Conservation (phyloP, 2,329 filamentous ascomycete species). For the Aspergillus pseudoglaucus region DNA sequence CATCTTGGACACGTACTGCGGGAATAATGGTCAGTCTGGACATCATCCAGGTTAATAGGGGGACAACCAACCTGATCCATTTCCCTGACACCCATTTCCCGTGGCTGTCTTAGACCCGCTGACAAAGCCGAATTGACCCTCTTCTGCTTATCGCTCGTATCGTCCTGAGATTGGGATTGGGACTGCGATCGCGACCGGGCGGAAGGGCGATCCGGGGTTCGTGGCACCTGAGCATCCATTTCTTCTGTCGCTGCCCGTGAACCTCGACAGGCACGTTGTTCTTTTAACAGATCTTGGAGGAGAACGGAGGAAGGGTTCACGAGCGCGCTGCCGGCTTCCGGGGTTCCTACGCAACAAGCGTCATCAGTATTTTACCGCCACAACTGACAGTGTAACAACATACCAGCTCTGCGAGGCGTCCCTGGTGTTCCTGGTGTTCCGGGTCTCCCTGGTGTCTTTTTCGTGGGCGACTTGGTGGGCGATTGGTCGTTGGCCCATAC, state of each 20-base stretch:
- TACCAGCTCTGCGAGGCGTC: constrained; percentile 20
- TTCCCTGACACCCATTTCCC: constrained; percentile 38
- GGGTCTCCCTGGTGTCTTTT: constrained; percentile 14
- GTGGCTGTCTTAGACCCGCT: constrained; percentile 27
- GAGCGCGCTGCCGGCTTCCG: constrained; percentile 22
- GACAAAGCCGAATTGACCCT: constrained; percentile 24
- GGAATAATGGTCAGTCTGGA: constrained; percentile 9
- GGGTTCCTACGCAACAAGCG: constrained; percentile 18
- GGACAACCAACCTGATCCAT: constrained; percentile 33
- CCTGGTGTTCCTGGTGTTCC: constrained; percentile 11
- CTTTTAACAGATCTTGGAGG: constrained; percentile 35
- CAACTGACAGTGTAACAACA: constrained; percentile 4
- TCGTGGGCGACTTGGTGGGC: constrained; percentile 20
- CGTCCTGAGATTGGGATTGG: constrained; percentile 22
- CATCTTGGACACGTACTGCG: constrained; percentile 38
- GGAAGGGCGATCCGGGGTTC: constrained; percentile 19
- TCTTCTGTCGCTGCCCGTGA: constrained; percentile 22
- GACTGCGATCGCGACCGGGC: constrained; percentile 11
- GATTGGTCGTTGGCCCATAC: constrained; percentile 27
- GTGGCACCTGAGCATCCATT: constrained; percentile 16
- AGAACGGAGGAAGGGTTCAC: constrained; percentile 36
- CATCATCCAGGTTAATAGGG: neutral
- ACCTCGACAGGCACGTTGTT: constrained; percentile 34
- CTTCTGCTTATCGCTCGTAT: constrained; percentile 30
- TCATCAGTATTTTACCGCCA: constrained; percentile 6